phyloP scores from a whole-genome alignment of 1,139 yeast genomes.

The Taphrina betulina region DNA sequence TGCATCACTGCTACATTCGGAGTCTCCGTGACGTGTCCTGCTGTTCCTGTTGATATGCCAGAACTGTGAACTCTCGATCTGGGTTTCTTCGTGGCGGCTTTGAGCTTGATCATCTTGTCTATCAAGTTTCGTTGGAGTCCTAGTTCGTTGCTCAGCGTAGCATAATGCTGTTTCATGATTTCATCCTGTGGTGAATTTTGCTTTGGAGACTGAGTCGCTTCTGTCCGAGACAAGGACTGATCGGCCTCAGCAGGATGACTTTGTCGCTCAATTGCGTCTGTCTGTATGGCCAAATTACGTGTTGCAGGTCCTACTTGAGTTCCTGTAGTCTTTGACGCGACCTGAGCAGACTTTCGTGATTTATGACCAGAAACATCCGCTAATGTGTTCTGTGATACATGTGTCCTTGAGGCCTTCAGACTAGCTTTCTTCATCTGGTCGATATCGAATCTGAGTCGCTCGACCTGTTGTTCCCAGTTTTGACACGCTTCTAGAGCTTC shows the following conservation, averaged over 20 bases:
- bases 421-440: neutral
- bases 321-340: too few species aligned
- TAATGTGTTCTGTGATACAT: too few species aligned
- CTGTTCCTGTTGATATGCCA: neutral
- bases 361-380: too few species aligned
- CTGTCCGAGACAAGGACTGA: too few species aligned
- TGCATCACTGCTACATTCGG: too few species aligned
- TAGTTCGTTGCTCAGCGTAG: slow-evolving; percentile 12
- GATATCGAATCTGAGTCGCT: neutral
- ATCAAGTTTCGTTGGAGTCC: slow-evolving; percentile 12
- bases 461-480: slow-evolving; percentile 7
- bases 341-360: too few species aligned
- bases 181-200: slow-evolving; percentile 2
- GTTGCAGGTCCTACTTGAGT: too few species aligned
- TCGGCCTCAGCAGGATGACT: too few species aligned
- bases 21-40: neutral
- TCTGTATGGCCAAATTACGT: too few species aligned
- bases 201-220: too few species aligned
- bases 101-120: slow-evolving; percentile 13
- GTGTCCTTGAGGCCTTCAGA: too few species aligned
- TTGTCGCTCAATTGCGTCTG: too few species aligned
- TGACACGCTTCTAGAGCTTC: slow-evolving; percentile 2
- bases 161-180: slow-evolving; percentile 13
- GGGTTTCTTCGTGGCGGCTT: slow-evolving; percentile 1
- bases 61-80: neutral